Conservation (phyloP, 2,329 filamentous ascomycete genomes). For the Hirsutella rhossiliensis region DNA sequence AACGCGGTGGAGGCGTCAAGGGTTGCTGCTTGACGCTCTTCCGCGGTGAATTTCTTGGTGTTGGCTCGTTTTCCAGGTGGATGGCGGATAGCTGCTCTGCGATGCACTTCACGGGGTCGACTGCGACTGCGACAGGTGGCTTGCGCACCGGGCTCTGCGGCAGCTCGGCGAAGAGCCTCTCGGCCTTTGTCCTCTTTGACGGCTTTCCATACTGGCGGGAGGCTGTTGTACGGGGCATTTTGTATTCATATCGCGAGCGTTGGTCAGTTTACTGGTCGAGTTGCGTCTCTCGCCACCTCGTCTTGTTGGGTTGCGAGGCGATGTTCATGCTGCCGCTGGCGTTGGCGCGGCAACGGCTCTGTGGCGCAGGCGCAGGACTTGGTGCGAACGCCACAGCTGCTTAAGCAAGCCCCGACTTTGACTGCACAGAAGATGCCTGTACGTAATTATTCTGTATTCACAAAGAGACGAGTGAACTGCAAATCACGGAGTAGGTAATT, state of each 20-base stretch:
- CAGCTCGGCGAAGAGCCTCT: conserved; percentile 38
- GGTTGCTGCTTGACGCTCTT: not conserved
- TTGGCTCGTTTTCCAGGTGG: conserved; percentile 11
- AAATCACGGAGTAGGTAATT: no score
- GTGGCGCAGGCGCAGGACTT: no score
- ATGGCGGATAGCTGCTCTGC: conserved; percentile 21
- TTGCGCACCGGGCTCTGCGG: conserved; percentile 35
- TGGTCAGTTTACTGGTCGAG: not conserved
- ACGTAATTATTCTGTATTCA: no score
- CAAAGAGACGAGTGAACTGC: no score
- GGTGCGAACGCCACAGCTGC: no score
- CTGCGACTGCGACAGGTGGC: conserved; percentile 4
- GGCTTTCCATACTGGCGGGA: conserved; percentile 40
- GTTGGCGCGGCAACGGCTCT: conserved; percentile 6
- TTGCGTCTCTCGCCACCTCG: not conserved
- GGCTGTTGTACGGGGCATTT: conserved; percentile 32
- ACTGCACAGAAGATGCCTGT: no score
- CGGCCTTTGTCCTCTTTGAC: conserved; percentile 31
- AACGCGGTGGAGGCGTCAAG: no score
- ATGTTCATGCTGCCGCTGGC: not conserved
- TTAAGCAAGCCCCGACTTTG: no score
- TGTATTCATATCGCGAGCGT: conserved; percentile 5
- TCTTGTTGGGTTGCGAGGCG: not conserved
- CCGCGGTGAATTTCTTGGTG: conserved; percentile 6
- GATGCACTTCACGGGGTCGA: conserved; percentile 19